Conservation (phyloP, 495 filamentous ascomycete genomes). For the Extremus antarcticus region DNA sequence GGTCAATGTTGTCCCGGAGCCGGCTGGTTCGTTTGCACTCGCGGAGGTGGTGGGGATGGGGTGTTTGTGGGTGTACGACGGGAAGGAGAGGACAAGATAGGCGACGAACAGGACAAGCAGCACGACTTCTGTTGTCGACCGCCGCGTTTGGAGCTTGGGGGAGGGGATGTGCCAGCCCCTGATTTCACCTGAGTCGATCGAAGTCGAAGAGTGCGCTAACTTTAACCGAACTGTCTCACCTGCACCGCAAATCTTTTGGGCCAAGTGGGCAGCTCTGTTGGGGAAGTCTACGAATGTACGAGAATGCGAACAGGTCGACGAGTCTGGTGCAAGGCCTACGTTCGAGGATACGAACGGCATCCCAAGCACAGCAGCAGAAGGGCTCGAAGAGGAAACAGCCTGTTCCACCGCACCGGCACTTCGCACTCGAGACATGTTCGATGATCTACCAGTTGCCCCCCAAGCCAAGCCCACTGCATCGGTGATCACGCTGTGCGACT, state of each 20-base stretch:
- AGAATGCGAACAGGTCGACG: neutral
- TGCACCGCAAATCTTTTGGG: neutral
- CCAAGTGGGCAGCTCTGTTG: no score
- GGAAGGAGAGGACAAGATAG: neutral
- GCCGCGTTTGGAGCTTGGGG: neutral
- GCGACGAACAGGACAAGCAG: neutral
- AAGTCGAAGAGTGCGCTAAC: neutral
- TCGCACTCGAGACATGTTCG: neutral
- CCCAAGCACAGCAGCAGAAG: no score
- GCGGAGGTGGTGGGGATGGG: neutral
- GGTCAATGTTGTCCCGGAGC: neutral
- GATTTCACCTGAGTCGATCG: neutral
- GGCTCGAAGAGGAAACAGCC: no score
- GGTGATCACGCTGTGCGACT: neutral
- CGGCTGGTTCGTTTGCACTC: neutral
- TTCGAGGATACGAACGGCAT: neutral
- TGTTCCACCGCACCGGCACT: neutral
- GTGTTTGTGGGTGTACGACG: neutral
- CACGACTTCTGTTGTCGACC: neutral
- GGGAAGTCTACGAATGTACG: no score
- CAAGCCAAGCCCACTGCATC: neutral
- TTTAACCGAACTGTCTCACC: constrained; percentile 1
- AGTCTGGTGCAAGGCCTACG: no score
- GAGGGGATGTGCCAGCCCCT: neutral
- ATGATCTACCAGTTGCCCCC: neutral